phyloP scores from a whole-genome alignment of 2,329 filamentous ascomycete genomes.

The Biscogniauxia marginata region DNA sequence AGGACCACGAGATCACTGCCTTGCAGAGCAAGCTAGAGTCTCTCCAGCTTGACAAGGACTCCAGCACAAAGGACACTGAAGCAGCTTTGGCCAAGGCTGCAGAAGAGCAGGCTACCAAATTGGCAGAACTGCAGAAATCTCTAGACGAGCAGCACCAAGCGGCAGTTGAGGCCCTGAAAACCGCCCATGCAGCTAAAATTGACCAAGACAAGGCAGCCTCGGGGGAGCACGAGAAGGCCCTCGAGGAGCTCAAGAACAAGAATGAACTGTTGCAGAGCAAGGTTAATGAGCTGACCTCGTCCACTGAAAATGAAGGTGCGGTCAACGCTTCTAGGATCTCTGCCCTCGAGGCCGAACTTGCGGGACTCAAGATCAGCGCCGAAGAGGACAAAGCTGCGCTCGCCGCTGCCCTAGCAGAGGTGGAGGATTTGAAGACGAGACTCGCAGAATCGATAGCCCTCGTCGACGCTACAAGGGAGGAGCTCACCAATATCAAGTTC shows the following conservation, averaged over 20 bases:
- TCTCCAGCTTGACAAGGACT: slow-evolving; percentile 41
- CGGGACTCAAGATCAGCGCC: slow-evolving; percentile 47
- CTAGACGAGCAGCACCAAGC: slow-evolving; percentile 51
- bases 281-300: slow-evolving; percentile 51
- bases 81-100: slow-evolving; percentile 38
- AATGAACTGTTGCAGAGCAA: slow-evolving; percentile 56
- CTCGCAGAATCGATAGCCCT: slow-evolving; percentile 29
- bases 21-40: slow-evolving; percentile 52
- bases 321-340: slow-evolving; percentile 46
- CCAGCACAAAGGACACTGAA: slow-evolving; percentile 39
- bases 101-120: slow-evolving; percentile 48
- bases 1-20: slow-evolving; percentile 46
- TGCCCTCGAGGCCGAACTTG: slow-evolving; percentile 52
- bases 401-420: slow-evolving; percentile 41
- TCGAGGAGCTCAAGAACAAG: slow-evolving; percentile 49
- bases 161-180: slow-evolving; percentile 49
- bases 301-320: slow-evolving; percentile 46
- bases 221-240: slow-evolving; percentile 46
- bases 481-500: slow-evolving; percentile 47
- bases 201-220: slow-evolving; percentile 45
- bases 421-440: slow-evolving; percentile 38
- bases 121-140: slow-evolving; percentile 50
- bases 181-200: slow-evolving; percentile 52
- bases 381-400: slow-evolving; percentile 51
- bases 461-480: slow-evolving; percentile 38